Base-by-base conservation (phyloP, 2,329 filamentous ascomycete genomes). In the Fonsecaea pedrosoi region DNA sequence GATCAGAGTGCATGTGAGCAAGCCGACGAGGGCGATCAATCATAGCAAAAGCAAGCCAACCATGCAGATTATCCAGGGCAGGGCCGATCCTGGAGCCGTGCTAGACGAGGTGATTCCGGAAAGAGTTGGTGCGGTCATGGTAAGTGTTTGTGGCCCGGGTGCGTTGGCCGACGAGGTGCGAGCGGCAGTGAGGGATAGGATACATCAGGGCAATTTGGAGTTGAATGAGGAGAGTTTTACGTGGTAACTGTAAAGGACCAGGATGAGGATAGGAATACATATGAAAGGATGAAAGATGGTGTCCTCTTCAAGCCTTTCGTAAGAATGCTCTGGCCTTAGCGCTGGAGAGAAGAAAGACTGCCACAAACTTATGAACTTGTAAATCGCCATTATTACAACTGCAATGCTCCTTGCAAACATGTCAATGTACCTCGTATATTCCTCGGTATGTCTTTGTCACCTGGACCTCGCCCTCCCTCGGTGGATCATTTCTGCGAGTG, bases 191-290 rank as follows among this genome's bases (percentile, higher is more conserved):
- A 77, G 87, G 54, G 78, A 77, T 34, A 80, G 82, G 68, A 78
- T 83, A 57, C 81, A 86, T 34, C 78, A 80, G 30, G 83, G 84
- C 6, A 79, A 80, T 58, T 77, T 89, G 8, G 87, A 89, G 77
- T 89, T 89, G 76, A 81, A 86, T 21, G 87, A 90, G 75, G 87
- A 90, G 78, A 85, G 85, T 45, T 90, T 89, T 77, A 89, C 86
- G 1, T 89, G 87, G 80, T 89, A 75, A 71, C 12, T 30, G 58
- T 42, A n/a, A n/a, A 12, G 45, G n/a, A 30, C 10, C n/a, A 48
- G 42, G n/a, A 25, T 9, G 42, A 48, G 42, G 3, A 48, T 9
- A 21, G 42, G n/a, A 21, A 25, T 21, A 48, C n/a, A 21, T 25
- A 40, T 40, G 37, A 40, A 40, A 40, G 4, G 37, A 13, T 40